Base-by-base conservation (phyloP, 495 filamentous ascomycete species). In the Chlorociboria aeruginascens region DNA sequence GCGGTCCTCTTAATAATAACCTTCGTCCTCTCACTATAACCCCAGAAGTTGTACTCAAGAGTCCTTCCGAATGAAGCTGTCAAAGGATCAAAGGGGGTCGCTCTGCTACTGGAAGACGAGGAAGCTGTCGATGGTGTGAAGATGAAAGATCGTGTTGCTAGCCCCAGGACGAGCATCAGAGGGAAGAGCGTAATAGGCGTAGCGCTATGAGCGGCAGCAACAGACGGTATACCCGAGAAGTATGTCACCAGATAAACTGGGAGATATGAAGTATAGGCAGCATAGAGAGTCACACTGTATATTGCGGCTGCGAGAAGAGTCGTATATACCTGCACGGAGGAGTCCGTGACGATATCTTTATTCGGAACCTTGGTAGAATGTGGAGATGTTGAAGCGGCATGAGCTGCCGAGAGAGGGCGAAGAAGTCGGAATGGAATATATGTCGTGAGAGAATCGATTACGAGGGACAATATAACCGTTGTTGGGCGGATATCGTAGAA, bases 381-480 rank as follows among this genome's bases (percentile, higher is more conserved):
- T 3, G 67, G 59, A 0, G 67, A 59, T 44, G 63, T 66, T n/a
- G 74, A 65, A 2, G 77, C 66, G 49, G 76, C 68, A 61, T 89
- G 85, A 13, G 74, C 72, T 16, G 67, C 70, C 42, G 78, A 76
- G 20, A 78, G 67, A 13, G 73, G 72, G 30, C 84, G 82, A 16
- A 92, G 65, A 40, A 87, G 71, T 37, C 70, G 64, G 61, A 90
- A 85, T 6, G 89, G 86, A 35, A 86, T 57, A 40, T 74, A 76
- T 16, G 74, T 77, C 7, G 85, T 74, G 52, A 81, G 52, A 40
- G 83, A 60, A 46, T 86, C 82, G 53, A 88, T 80, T 8, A 59
- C 55, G 47, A 83, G 73, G 28, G 74, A 74, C 13, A 69, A 59
- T 35, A 74, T 53, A 14, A 78, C 63, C 8, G 84, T 79, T 3